phyloP scores from a whole-genome alignment of 1,284 basidiomycete genomes.

The Trichosporon sp. region DNA sequence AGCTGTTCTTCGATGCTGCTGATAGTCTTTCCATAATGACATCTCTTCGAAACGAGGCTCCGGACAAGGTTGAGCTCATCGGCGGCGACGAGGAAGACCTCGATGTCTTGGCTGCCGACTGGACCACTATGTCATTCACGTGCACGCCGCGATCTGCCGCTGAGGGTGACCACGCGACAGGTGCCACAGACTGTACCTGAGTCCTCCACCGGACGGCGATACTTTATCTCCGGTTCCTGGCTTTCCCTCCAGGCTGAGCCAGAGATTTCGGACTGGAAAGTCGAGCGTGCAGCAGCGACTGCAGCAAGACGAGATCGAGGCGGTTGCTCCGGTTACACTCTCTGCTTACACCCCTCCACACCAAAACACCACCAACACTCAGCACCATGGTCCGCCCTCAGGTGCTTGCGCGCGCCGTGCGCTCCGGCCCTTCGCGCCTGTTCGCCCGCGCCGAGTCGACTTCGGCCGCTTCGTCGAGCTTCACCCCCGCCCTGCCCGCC shows the following conservation, averaged over 20 bases:
- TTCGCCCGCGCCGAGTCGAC: constrained; percentile 30
- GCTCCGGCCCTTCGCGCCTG: constrained; percentile 31
- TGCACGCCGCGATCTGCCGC: neutral
- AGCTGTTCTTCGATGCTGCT: neutral
- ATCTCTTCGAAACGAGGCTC: neutral
- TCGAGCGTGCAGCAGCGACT: neutral
- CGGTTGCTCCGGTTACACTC: neutral
- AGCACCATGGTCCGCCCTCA: constrained; percentile 30
- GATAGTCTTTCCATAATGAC: neutral
- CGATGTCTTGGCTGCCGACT: neutral
- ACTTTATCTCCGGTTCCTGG: constrained; percentile 7
- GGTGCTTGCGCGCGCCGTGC: constrained; percentile 31
- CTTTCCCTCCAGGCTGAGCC: neutral
- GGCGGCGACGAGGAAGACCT: neutral
- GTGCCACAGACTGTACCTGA: neutral
- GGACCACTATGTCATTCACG: neutral
- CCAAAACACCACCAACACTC: neutral
- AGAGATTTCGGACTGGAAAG: constrained; percentile 17
- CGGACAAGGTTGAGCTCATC: neutral
- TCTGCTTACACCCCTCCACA: neutral
- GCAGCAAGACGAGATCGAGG: neutral
- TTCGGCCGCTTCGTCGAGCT: constrained; percentile 35
- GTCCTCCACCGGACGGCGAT: neutral
- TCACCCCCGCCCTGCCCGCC: constrained; percentile 47
- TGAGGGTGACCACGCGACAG: neutral